Evolutionary conservation across 2,329 filamentous ascomycete species (phyloP).

Genomic region (Trichoderma pleuroti): DNA sequence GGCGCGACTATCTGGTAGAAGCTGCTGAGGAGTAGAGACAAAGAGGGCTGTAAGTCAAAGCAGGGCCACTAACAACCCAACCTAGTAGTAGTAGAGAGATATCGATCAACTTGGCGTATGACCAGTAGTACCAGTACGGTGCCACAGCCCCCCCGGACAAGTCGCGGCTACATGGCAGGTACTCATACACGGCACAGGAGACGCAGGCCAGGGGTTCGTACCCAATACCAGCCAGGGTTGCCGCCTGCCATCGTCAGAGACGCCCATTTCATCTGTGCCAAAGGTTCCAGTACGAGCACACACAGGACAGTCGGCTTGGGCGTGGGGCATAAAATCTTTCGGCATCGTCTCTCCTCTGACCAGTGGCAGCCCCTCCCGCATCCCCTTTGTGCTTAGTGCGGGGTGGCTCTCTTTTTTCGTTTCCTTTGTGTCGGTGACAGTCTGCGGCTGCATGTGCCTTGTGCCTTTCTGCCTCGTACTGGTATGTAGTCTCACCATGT

Average conservation of each 20-base stretch:
- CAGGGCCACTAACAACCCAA: neutral
- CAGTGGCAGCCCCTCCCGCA: conserved; percentile 25
- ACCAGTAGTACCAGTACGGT: neutral
- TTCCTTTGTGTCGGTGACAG: conserved; percentile 6
- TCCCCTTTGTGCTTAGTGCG: conserved; percentile 30
- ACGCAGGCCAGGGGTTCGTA: neutral
- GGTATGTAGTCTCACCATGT: neutral
- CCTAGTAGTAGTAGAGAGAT: neutral
- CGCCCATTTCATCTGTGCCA: neutral
- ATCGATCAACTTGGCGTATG: conserved; percentile 2
- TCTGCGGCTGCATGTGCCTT: neutral
- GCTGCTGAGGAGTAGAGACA: neutral
- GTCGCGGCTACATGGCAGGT: neutral
- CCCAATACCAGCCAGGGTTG: neutral
- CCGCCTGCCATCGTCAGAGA: neutral
- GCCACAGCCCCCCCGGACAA: neutral
- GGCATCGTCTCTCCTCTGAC: conserved; percentile 18
- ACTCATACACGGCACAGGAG: neutral
- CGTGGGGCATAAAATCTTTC: neutral
- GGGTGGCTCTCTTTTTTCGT: conserved; percentile 21
- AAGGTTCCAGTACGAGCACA: neutral
- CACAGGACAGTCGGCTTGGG: neutral
- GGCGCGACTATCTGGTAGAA: neutral
- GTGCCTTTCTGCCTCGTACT: neutral
- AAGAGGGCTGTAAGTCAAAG: conserved; percentile 7